Evolutionary conservation across 805 yeast genomes (phyloP).

Genomic region (Barnettozyma sp.): DNA sequence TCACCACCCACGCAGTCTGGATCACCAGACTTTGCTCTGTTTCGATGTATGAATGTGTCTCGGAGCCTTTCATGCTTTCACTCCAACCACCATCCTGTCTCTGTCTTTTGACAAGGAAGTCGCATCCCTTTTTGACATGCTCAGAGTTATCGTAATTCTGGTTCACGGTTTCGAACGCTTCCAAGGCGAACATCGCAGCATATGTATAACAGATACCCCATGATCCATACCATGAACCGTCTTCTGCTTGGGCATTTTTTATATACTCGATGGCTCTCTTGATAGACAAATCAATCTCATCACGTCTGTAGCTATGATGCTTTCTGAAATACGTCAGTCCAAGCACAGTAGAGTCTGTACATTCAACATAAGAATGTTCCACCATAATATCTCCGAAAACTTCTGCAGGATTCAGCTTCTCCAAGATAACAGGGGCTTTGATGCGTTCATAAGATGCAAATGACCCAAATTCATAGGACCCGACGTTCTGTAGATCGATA

Average conservation of each 20-base stretch:
- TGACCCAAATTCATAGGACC: conserved; percentile 77
- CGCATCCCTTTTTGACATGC: conserved; percentile 71
- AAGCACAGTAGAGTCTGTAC: conserved; percentile 90
- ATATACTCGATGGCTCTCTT: conserved; percentile 69
- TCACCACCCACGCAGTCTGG: conserved; percentile 89
- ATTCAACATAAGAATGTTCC: conserved; percentile 96
- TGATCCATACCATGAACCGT: conserved; percentile 97
- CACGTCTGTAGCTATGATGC: conserved; percentile 55
- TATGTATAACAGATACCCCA: conserved; percentile 98
- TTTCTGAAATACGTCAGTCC: conserved; percentile 77
- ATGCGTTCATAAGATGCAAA: conserved; percentile 88
- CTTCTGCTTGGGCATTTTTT: conserved; percentile 54
- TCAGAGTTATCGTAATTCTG: conserved; percentile 54
- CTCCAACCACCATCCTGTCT: conserved; percentile 96
- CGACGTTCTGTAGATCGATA: conserved; percentile 69
- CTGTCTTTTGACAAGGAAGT: conserved; percentile 71
- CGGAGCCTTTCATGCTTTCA: conserved; percentile 87
- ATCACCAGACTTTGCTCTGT: conserved; percentile 61
- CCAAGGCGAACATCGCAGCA: conserved; percentile 97
- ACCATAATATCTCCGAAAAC: conserved; percentile 98
- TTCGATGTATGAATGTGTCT: conserved; percentile 67
- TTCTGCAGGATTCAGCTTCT: conserved; percentile 87
- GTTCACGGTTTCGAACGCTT: conserved; percentile 73
- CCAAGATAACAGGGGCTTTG: conserved; percentile 72
- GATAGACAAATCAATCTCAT: conserved; percentile 64